Conservation (phyloP, 345 rosid genomes). For the Streptanthus diversifolius region DNA sequence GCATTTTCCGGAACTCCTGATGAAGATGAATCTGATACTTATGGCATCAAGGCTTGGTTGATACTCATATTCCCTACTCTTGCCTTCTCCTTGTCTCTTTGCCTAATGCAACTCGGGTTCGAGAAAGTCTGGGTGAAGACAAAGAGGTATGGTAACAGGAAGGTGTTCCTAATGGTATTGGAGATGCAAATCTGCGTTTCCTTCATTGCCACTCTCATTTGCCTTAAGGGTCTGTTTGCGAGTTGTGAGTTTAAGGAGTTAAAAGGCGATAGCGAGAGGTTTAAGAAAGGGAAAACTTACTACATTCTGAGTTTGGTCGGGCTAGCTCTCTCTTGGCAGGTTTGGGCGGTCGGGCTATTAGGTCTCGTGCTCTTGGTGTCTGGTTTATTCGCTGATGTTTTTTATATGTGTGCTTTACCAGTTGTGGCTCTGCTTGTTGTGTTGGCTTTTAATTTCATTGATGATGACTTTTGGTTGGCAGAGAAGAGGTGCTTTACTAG, state of each 20-base stretch:
- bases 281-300: constrained; percentile 30
- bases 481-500: constrained; percentile 30
- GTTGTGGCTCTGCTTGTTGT: constrained; percentile 29
- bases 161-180: constrained; percentile 31
- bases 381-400: constrained; percentile 32
- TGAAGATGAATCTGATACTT: constrained; percentile 26
- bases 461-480: constrained; percentile 32
- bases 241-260: constrained; percentile 35
- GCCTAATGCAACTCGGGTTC: constrained; percentile 30
- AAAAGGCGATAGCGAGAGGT: constrained; percentile 25
- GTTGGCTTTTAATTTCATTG: constrained; percentile 24
- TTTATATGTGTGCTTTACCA: constrained; percentile 31
- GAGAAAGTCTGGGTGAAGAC: constrained; percentile 25
- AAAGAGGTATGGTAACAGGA: constrained; percentile 27
- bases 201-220: constrained; percentile 24
- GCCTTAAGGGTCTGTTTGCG: constrained; percentile 19
- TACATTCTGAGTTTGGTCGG: constrained; percentile 25
- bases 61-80: constrained; percentile 27
- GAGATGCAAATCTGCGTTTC: constrained; percentile 35
- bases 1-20: constrained; percentile 25
- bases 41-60: constrained; percentile 28
- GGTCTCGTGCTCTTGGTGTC: constrained; percentile 31
- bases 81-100: constrained; percentile 33
- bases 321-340: constrained; percentile 31
- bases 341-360: constrained; percentile 30